These are phyloP conservation scores for Polytolypa hystricis DNA, from an alignment of 2,329 filamentous ascomycete genomes.

Conservation along the genomic window DNA sequence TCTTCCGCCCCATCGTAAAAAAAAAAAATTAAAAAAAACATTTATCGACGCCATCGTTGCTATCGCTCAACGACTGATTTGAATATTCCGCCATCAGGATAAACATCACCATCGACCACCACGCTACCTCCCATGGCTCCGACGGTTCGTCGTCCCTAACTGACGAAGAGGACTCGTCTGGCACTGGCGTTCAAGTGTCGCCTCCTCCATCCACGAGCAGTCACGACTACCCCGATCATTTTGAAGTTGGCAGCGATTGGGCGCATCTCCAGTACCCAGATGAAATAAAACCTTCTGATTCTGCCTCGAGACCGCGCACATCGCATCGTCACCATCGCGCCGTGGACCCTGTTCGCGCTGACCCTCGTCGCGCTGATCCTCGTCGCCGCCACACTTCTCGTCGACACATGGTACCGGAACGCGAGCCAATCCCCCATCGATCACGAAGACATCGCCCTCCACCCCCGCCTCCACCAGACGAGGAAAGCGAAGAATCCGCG, in stretches of 20 bases:
- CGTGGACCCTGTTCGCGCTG: conserved; percentile 26
- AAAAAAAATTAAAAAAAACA: neutral
- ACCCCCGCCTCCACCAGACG: conserved; percentile 17
- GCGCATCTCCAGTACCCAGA: conserved; percentile 31
- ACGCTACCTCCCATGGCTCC: conserved; percentile 26
- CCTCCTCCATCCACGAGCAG: conserved; percentile 29
- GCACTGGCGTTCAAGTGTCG: conserved; percentile 31
- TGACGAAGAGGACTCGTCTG: conserved; percentile 37
- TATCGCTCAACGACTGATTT: conserved; percentile 4
- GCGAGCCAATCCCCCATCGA: conserved; percentile 26
- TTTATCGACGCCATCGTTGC: neutral
- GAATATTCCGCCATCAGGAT: conserved; percentile 21
- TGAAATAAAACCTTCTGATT: conserved; percentile 39
- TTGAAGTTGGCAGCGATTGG: conserved; percentile 25
- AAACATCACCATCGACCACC: conserved; percentile 33
- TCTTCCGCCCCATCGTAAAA: conserved; percentile 3
- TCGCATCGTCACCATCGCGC: conserved; percentile 30
- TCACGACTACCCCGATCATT: conserved; percentile 28
- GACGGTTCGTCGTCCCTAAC: conserved; percentile 26
- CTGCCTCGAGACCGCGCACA: conserved; percentile 33
- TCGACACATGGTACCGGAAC: conserved; percentile 27
- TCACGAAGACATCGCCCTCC: conserved; percentile 32
- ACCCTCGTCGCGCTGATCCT: conserved; percentile 16
- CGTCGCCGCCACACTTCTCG: conserved; percentile 27
- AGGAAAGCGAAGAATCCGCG: conserved; percentile 4